Evolutionary conservation across 495 filamentous ascomycete genomes (phyloP).

Genomic region (Ramalina peruviana): DNA sequence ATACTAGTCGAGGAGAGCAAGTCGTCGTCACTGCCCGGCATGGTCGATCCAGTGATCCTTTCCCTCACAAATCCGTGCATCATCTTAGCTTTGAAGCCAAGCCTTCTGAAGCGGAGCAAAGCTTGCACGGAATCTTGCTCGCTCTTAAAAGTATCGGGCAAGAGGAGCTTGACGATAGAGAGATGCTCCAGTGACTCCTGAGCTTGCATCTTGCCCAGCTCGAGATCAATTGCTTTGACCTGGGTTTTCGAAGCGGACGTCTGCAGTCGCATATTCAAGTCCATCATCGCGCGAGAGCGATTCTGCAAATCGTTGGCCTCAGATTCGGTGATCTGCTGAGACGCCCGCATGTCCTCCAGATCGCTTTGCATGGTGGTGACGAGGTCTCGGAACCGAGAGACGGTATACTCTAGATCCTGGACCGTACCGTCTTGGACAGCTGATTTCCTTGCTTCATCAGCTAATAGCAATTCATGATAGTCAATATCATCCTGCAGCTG

Average conservation of each 20-base stretch:
- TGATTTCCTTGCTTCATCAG: constrained; percentile 54
- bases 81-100: constrained; percentile 77
- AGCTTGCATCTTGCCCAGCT: constrained; percentile 74
- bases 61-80: constrained; percentile 71
- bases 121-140: constrained; percentile 76
- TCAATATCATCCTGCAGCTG: constrained; percentile 91
- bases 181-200: constrained; percentile 83
- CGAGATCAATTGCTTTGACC: constrained; percentile 83
- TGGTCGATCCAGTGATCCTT: constrained; percentile 41
- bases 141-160: constrained; percentile 70
- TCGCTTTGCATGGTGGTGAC: constrained; percentile 77
- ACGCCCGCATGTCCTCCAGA: constrained; percentile 80
- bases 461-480: constrained; percentile 60
- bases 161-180: constrained; percentile 71
- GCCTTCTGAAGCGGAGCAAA: constrained; percentile 70
- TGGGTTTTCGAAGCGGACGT: constrained; percentile 79
- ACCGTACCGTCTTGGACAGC: constrained; percentile 56
- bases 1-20: constrained; percentile 64
- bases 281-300: constrained; percentile 84
- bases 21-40: constrained; percentile 51
- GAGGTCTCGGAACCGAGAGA: constrained; percentile 75
- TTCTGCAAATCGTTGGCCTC: constrained; percentile 77
- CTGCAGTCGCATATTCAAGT: constrained; percentile 88
- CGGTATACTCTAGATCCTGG: constrained; percentile 79
- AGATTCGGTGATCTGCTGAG: constrained; percentile 79